Evolutionary conservation across 176 grass and related monocot genomes (phyloP).

Genomic region (Sorghum bicolor): DNA sequence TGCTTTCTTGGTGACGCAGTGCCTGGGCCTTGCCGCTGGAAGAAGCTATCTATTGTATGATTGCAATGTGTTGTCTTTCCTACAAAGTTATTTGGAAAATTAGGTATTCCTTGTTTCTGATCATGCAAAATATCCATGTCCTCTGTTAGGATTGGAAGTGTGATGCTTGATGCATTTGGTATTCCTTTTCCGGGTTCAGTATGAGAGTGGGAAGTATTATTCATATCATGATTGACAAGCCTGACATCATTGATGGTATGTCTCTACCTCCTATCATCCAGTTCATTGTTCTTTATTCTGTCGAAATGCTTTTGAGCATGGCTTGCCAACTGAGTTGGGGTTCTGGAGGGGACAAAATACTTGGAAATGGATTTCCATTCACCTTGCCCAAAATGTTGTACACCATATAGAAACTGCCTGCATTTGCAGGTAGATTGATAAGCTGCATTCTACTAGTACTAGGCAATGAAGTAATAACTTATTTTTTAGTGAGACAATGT

Average conservation of each 20-base stretch:
- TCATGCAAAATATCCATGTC: neutral
- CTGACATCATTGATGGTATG: slow-evolving; percentile 31
- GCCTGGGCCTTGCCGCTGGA: neutral
- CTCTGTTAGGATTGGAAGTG: neutral
- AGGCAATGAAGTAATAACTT: neutral
- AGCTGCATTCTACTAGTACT: neutral
- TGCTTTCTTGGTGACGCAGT: neutral
- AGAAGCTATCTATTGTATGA: neutral
- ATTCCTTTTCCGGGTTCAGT: neutral
- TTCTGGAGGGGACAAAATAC: slow-evolving; percentile 39
- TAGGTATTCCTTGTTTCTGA: neutral
- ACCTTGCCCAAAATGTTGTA: slow-evolving; percentile 34
- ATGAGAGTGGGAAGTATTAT: neutral
- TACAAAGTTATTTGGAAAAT: neutral
- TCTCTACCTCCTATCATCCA: neutral
- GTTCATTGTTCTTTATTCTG: neutral
- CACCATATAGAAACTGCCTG: slow-evolving; percentile 44
- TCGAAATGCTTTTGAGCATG: slow-evolving; percentile 54
- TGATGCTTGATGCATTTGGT: neutral
- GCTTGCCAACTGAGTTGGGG: slow-evolving; percentile 42
- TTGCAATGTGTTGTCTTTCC: neutral
- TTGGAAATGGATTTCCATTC: slow-evolving; percentile 34
- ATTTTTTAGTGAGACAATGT: neutral
- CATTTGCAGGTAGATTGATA: neutral
- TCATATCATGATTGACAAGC: neutral